Evolutionary conservation across 805 yeast species (phyloP).

Genomic region (Metschnikowia bowlesiae): DNA sequence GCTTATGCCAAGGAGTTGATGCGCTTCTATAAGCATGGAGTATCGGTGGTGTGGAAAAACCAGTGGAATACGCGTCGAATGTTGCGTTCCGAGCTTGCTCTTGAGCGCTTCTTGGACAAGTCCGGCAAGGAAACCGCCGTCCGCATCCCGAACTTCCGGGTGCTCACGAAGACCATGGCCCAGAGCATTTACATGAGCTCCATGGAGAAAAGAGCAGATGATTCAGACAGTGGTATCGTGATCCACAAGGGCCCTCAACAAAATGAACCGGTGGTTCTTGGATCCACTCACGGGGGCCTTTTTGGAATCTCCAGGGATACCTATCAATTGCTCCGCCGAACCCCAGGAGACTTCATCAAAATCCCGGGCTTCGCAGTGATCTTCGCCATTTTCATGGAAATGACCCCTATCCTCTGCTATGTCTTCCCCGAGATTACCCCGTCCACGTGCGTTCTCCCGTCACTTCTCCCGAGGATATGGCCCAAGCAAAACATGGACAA

Average conservation of each 20-base stretch:
- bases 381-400: constrained; percentile 48
- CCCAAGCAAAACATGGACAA: constrained; percentile 12
- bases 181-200: constrained; percentile 32
- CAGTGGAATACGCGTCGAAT: constrained; percentile 17
- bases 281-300: constrained; percentile 15
- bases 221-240: not conserved
- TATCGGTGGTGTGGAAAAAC: constrained; percentile 51
- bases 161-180: constrained; percentile 33
- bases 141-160: constrained; percentile 30
- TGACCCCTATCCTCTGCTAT: constrained; percentile 50
- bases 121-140: constrained; percentile 24
- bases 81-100: constrained; percentile 17
- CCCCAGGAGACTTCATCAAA: constrained; percentile 47
- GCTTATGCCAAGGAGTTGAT: constrained; percentile 44
- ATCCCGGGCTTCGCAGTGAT: constrained; percentile 50
- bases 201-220: constrained; percentile 27
- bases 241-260: not conserved
- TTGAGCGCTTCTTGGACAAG: constrained; percentile 19
- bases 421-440: constrained; percentile 54
- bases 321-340: constrained; percentile 48
- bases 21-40: constrained; percentile 55
- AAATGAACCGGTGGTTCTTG: constrained; percentile 13
- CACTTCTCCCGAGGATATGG: constrained; percentile 36
- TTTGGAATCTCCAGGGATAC: constrained; percentile 46
- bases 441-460: constrained; percentile 53